Base-by-base conservation (phyloP, 441 rosid genomes). In the Biscutella auriculata region DNA sequence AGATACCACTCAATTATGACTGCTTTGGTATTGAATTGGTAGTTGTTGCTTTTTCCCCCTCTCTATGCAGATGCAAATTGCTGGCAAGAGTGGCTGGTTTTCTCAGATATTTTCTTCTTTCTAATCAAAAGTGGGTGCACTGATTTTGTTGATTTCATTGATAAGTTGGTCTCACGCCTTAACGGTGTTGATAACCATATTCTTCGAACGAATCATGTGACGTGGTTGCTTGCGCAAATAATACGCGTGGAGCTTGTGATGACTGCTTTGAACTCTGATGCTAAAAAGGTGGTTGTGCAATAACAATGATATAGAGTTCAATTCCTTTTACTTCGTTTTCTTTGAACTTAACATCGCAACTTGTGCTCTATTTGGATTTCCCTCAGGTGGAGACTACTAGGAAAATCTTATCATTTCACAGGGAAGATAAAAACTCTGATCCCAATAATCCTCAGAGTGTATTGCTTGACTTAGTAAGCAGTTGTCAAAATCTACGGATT, bases 31-130 rank as follows among this genome's bases (percentile, higher is more conserved):
- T 43, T 63, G 44, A 57, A 55, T 55, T 19, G 23, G 23, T 19
- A 19, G 2, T 19, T 19, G 2, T 19, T 19, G 2, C 2, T n/a
- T 19, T 19, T 19, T 19, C 23, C 23, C 23, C 23, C 23, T 19
- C 23, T 19, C 23, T 19, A 19, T 74, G 83, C 96, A 93, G 99
- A 89, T 54, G 65, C 80, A 45, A 93, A 83, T 75, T 93, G 97
- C 82, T 89, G 99, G 99, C 96, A 81, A 68, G 99, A 93, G 55
- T 93, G 99, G 99, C 90, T 93, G 60, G 83, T 84, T 75, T 93
- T 93, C 80, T 87, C 96, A 32, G 99, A 89, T 69, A 77, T 87
- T 27, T 87, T 82, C 76, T 85, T 70, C 78, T 85, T 89, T 71
- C 85, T 93, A 13, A 69, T 83, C 76, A 93, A 89, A 77, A 93